A percentile compares a stretch with the other conserved stretches of the same genome.
Evolutionary conservation across 1,139 yeast species (phyloP).

Genomic region (Blastobotrys ciferrii): DNA sequence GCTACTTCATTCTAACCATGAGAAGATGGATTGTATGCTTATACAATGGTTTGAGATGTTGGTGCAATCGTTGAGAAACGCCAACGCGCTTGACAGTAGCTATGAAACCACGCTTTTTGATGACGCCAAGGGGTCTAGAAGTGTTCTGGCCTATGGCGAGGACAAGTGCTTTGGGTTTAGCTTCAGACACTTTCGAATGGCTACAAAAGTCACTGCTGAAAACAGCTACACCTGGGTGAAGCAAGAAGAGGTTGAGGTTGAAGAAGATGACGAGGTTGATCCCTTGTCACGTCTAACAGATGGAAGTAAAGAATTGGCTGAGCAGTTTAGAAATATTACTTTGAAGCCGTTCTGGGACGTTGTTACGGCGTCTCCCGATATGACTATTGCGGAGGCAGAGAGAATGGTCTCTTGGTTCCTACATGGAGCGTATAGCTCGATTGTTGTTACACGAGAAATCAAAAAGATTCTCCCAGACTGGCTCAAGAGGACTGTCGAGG

Average conservation of each 20-base stretch:
- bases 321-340: neutral
- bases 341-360: neutral
- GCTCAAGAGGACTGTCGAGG: neutral
- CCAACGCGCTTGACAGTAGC: slow-evolving; percentile 2
- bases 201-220: neutral
- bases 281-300: too few species aligned
- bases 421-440: neutral
- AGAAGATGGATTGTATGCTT: neutral
- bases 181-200: neutral
- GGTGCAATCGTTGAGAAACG: neutral
- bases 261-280: neutral
- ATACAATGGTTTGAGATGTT: slow-evolving; percentile 1
- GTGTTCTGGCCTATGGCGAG: neutral
- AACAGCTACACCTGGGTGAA: neutral
- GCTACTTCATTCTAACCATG: neutral
- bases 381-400: neutral
- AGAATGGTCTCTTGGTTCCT: neutral
- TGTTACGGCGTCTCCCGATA: neutral
- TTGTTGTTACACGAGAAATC: neutral
- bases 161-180: slow-evolving; percentile 5
- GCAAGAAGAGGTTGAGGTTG: neutral
- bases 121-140: neutral
- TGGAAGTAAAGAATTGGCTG: neutral
- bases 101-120: neutral
- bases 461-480: neutral